phyloP scores from a whole-genome alignment of 495 filamentous ascomycete species.

The Penicillium daleae region DNA sequence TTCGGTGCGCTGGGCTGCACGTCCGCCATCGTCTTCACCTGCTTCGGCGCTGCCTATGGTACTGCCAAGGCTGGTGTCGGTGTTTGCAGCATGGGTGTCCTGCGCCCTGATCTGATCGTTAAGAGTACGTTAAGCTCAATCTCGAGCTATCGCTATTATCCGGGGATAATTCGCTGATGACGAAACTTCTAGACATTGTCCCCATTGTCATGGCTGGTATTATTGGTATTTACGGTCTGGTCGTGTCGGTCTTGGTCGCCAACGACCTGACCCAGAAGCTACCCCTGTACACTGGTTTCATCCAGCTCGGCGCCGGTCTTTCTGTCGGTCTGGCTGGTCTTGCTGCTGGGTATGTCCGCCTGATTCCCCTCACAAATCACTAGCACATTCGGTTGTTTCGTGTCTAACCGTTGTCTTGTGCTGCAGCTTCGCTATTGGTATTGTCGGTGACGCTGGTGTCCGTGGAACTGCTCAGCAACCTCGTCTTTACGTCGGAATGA shows the following conservation, averaged over 20 bases:
- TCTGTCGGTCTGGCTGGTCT: constrained; percentile 95
- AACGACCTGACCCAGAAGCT: constrained; percentile 82
- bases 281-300: constrained; percentile 91
- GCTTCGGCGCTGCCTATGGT: constrained; percentile 97
- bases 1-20: constrained; percentile 99
- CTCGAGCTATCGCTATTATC: not conserved
- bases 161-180: constrained; percentile 21
- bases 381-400: not conserved
- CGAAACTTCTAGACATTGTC: constrained; percentile 75
- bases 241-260: constrained; percentile 97
- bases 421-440: constrained; percentile 89
- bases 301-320: constrained; percentile 96
- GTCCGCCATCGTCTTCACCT: constrained; percentile 97
- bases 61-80: constrained; percentile 99
- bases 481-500: constrained; percentile 98
- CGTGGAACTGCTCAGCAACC: constrained; percentile 98
- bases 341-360: constrained; percentile 77
- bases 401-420: constrained; percentile 18
- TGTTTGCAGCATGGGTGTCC: constrained; percentile 97
- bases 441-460: constrained; percentile 98
- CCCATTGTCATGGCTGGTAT: constrained; percentile 99
- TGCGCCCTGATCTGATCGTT: constrained; percentile 96
- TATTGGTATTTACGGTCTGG: constrained; percentile 99
- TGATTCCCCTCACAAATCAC: not conserved
- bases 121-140: constrained; percentile 74